Evolutionary conservation across 2,329 filamentous ascomycete species (phyloP).

Genomic region (Colletotrichum salicis): DNA sequence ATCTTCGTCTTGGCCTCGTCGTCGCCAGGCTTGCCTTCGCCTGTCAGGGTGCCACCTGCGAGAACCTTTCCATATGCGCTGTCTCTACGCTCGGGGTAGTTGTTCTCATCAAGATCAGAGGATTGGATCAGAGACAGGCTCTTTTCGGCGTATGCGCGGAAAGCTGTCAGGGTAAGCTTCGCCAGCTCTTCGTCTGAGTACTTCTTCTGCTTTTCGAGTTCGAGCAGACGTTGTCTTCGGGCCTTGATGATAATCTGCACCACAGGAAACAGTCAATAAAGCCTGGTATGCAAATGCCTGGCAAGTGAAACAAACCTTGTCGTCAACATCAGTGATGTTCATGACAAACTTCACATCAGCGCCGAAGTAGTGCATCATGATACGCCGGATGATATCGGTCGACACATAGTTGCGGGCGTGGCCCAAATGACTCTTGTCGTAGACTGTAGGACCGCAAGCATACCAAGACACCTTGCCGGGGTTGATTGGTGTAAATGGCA

Average conservation of each 20-base stretch:
- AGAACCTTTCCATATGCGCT: conserved; percentile 65
- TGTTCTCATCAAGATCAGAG: conserved; percentile 57
- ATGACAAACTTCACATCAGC: conserved; percentile 89
- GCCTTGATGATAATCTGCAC: conserved; percentile 68
- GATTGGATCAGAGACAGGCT: conserved; percentile 64
- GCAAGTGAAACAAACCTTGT: conserved; percentile 62
- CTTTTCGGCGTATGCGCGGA: conserved; percentile 64
- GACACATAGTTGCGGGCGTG: conserved; percentile 92
- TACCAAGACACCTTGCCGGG: conserved; percentile 83
- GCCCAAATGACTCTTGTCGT: conserved; percentile 83
- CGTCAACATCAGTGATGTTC: conserved; percentile 90
- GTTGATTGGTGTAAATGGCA: conserved; percentile 79
- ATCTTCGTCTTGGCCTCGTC: conserved; percentile 90
- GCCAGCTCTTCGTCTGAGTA: conserved; percentile 58
- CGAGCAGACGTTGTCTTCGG: conserved; percentile 82
- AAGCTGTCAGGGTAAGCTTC: conserved; percentile 62
- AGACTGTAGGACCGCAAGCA: conserved; percentile 87
- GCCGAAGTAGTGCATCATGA: conserved; percentile 84
- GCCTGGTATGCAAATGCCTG: too few relatives aligned
- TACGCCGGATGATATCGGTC: conserved; percentile 87
- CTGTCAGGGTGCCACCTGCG: conserved; percentile 64
- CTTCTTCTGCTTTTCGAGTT: conserved; percentile 79
- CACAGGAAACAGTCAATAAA: not conserved
- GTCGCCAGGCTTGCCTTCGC: conserved; percentile 73
- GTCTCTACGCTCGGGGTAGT: conserved; percentile 62